Evolutionary conservation across 805 yeast genomes (phyloP), one percentile per base, ranked within the genome.

Genomic region (Ogataea allantospora): DNA sequence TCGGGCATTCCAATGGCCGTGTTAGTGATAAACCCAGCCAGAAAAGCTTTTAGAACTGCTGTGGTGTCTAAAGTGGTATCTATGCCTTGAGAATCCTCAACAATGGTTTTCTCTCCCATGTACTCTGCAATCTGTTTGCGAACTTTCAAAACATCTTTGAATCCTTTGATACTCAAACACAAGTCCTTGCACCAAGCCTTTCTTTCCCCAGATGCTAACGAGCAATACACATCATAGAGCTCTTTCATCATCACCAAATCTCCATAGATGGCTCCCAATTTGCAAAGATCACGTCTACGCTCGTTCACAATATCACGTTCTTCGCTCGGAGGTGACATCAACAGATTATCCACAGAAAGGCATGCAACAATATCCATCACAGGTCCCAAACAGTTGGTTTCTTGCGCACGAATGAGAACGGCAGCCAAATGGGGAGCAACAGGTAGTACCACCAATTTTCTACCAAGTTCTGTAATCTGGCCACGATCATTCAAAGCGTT

Each of bases 1-100:
- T 93, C 98, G 0, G 98, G 96, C 78, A 86, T 77, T 8, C 96
- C 95, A 13, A 93, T 77, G 0, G 99, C 99, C 0, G 96, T 81
- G 59, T 91, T 89, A 32, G 82, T 73, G n/a, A 87, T 73, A 51
- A 73, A 91, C 0, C 99, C 99, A 25, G 71, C 69, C 26, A 93
- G 64, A 60, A 93, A 93, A 17, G 95, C 76, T 57, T 86, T 85
- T 38, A 91, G 65, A 7, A 91, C 70, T 3, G 66, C 53, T 12
- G 80, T 72, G 21, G 77, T 70, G 46, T 81, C 81, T 27, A 77
- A n/a, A 21, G 23, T 21, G 9, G 23, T 21, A 7, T 21, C 23
- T n/a, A 21, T 10, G 11, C 11, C 23, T 9, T 10, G 8, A 4
- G 9, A 62, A 7, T 42, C 57, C 4, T 38, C 30, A 55, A 60